phyloP scores from a whole-genome alignment of 768 basidiomycete genomes.

The Auricularia sp. region DNA sequence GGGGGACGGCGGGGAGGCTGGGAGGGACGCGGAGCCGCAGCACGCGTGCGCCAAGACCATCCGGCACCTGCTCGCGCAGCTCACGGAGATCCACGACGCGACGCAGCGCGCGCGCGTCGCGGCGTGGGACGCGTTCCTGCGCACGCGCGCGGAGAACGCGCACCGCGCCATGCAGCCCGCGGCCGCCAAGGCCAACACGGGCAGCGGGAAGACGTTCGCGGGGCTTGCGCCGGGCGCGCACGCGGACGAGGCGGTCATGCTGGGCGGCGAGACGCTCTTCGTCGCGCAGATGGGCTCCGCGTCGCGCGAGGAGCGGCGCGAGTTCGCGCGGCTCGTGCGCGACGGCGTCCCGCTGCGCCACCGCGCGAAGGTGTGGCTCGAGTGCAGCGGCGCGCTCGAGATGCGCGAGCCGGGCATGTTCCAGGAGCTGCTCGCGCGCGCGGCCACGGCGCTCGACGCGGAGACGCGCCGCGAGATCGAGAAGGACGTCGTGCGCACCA shows the following conservation, averaged over 20 bases:
- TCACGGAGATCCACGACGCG: slow-evolving; percentile 75
- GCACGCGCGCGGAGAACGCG: slow-evolving; percentile 36
- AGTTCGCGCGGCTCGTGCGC: slow-evolving; percentile 71
- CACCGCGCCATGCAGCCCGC: slow-evolving; percentile 24
- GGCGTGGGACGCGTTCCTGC: slow-evolving; percentile 86
- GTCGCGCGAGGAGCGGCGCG: slow-evolving; percentile 58
- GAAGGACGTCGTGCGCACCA: slow-evolving; percentile 86
- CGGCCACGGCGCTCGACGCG: slow-evolving; percentile 21
- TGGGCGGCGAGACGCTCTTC: slow-evolving; percentile 55
- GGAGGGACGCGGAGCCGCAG: slow-evolving; percentile 37
- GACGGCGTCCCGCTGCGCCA: slow-evolving; percentile 81
- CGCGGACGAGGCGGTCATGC: slow-evolving; percentile 29
- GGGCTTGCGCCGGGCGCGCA: slow-evolving; percentile 55
- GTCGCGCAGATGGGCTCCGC: slow-evolving; percentile 66
- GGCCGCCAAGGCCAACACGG: slow-evolving; percentile 12
- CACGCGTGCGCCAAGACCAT: slow-evolving; percentile 72
- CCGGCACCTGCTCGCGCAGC: slow-evolving; percentile 56
- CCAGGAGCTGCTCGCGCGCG: slow-evolving; percentile 61
- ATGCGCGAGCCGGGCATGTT: slow-evolving; percentile 88
- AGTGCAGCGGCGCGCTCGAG: slow-evolving; percentile 89
- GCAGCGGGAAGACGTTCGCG: slow-evolving; percentile 42
- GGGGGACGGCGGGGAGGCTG: slow-evolving; percentile 19
- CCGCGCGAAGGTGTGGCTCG: slow-evolving; percentile 83
- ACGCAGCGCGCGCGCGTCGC: slow-evolving; percentile 57
- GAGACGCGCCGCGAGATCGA: slow-evolving; percentile 66